Conservation (phyloP, 495 filamentous ascomycete species). For the Delitschia confertaspora region DNA sequence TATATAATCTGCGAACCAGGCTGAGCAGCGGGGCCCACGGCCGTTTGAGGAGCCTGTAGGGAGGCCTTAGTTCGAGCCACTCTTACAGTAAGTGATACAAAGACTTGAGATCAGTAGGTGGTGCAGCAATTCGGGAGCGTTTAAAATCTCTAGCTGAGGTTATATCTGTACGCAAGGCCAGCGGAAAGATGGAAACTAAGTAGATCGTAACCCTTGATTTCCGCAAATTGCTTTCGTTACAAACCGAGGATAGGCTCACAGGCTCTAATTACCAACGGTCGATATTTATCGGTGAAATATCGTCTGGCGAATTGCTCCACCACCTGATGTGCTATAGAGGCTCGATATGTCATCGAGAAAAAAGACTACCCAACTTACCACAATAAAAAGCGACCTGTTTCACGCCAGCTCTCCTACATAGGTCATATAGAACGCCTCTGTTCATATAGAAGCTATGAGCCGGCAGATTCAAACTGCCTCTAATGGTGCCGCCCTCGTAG, state of each 20-base stretch:
- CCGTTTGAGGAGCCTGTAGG: constrained; percentile 37
- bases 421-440: constrained; percentile 32
- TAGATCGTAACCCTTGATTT: no score
- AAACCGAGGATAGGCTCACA: no score
- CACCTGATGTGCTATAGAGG: background rate
- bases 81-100: background rate
- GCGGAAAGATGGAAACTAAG: no score
- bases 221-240: no score
- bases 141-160: constrained; percentile 10
- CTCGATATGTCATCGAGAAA: no score
- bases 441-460: constrained; percentile 43
- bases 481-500: constrained; percentile 41
- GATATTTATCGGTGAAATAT: no score
- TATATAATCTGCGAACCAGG: constrained; percentile 42
- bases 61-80: background rate
- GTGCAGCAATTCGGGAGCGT: no score
- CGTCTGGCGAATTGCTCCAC: constrained; percentile 1
- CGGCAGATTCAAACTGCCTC: constrained; percentile 41
- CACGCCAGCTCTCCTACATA: constrained; percentile 39
- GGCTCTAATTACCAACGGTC: no score
- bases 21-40: constrained; percentile 41
- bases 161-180: background rate
- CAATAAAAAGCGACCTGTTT: constrained; percentile 44
- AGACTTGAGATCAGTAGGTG: background rate
- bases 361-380: constrained; percentile 35